phyloP scores from a whole-genome alignment of 352 stramenopile species.

The Paralagenidium karlingii region DNA sequence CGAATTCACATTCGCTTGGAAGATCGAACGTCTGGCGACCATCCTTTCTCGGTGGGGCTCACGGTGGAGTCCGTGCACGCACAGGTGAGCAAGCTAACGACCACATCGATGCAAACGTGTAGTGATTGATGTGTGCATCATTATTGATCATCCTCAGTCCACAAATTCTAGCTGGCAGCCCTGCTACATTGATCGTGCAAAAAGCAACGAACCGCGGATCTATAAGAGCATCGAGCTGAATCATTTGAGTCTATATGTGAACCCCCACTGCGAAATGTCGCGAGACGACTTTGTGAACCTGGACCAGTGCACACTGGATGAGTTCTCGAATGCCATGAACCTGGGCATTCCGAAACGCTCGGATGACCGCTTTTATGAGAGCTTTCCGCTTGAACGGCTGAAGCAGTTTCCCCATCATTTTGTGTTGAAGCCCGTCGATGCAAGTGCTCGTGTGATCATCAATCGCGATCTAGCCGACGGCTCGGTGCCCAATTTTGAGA shows the following conservation, averaged over 20 bases:
- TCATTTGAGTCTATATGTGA: slow-evolving; percentile 77
- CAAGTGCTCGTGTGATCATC: slow-evolving; percentile 62
- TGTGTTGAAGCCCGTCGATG: slow-evolving; percentile 72
- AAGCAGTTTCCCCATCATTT: slow-evolving; percentile 65
- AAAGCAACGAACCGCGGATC: slow-evolving; percentile 74
- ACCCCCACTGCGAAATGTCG: slow-evolving; percentile 62
- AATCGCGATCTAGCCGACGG: slow-evolving; percentile 71
- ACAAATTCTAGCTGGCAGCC: slow-evolving; percentile 82
- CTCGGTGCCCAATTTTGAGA: slow-evolving; percentile 66
- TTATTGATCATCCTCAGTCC: slow-evolving; percentile 26
- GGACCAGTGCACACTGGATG: slow-evolving; percentile 38
- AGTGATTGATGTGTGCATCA: slow-evolving; percentile 1
- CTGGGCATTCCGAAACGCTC: slow-evolving; percentile 74
- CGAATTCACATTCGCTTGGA: slow-evolving; percentile 76
- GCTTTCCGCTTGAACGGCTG: slow-evolving; percentile 1
- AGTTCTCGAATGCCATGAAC: slow-evolving; percentile 68
- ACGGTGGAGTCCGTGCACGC: slow-evolving; percentile 76
- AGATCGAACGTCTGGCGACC: slow-evolving; percentile 60
- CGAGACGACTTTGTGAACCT: slow-evolving; percentile 41
- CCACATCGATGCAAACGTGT: not conserved
- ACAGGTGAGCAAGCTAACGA: slow-evolving; percentile 14
- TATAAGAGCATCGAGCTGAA: slow-evolving; percentile 85
- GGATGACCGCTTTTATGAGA: slow-evolving; percentile 24
- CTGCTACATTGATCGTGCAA: slow-evolving; percentile 65
- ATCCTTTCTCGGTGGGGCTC: slow-evolving; percentile 70